Evolutionary conservation across 768 basidiomycete genomes (phyloP).

Genomic region (Xerocomellus dryophilus): DNA sequence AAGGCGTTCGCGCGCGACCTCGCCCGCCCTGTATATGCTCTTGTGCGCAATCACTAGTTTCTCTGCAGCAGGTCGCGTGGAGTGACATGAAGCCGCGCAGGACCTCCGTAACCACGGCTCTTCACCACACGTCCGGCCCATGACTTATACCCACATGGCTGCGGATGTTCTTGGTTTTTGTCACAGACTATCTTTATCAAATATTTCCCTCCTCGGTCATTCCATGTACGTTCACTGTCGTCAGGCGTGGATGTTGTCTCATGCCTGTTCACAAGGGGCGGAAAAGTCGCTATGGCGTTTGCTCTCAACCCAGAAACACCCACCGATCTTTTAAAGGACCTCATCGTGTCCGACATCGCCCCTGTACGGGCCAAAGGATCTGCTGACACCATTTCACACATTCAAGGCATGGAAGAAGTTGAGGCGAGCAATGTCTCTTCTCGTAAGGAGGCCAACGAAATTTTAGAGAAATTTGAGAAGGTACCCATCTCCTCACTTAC

Average conservation of each 20-base stretch:
- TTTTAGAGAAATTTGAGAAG: conserved; percentile 59
- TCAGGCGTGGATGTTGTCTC: background rate
- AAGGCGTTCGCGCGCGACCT: conserved; percentile 70
- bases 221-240: conserved; percentile 64
- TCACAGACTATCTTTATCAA: conserved; percentile 45
- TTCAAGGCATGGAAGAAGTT: conserved; percentile 71
- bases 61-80: background rate
- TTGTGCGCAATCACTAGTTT: conserved; percentile 42
- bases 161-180: conserved; percentile 72
- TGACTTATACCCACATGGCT: conserved; percentile 80
- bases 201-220: conserved; percentile 80
- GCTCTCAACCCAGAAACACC: conserved; percentile 49
- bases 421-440: conserved; percentile 55
- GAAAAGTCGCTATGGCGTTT: conserved; percentile 75
- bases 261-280: conserved; percentile 58
- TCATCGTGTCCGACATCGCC: conserved; percentile 81
- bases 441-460: conserved; percentile 66
- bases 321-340: conserved; percentile 42
- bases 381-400: conserved; percentile 62
- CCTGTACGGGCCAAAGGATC: conserved; percentile 60
- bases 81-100: conserved; percentile 34
- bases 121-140: conserved; percentile 71
- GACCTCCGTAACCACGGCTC: conserved; percentile 89
- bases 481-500: conserved; percentile 36
- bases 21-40: conserved; percentile 64